Evolutionary conservation across 2,329 filamentous ascomycete genomes (phyloP), one percentile per base, ranked within the genome.

Genomic region (Trichoderma polysporum): DNA sequence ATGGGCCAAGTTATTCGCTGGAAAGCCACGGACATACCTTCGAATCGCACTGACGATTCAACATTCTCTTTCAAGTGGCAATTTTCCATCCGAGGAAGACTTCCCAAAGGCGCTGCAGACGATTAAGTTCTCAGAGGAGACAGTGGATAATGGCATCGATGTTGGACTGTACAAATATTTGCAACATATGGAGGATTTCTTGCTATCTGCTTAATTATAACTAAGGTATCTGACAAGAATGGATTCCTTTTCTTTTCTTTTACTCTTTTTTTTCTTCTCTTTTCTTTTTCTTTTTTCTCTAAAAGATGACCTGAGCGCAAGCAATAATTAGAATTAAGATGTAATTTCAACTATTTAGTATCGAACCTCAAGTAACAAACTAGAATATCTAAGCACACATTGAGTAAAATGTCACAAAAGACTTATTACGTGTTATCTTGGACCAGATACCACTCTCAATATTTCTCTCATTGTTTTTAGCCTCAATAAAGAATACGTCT

Each of bases 1-100:
- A 39, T 66, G 62, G 62, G 62, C 62, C 2, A 49, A 52, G 1
- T 31, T 66, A 4, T 58, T 66, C 3, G 52, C 54, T 0, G 62
- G 62, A 25, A 58, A 58, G 5, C 62, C 62, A 7, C 39, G 62
- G 39, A 66, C 62, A 1, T 66, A 66, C 39, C 31, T 66, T 1
- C 31, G 62, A 13, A 66, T 66, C 5, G 62, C 62, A 9, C 10
- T 58, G 41, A 66, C 62, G 31, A 66, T 66, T n/a, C 52, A 66
- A 10, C 45, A 58, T 66, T 58, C 62, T 5, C 62, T 66, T 19
- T 57, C 62, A 12, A 57, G 41, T 2, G 62, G 62, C 2, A 31
- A 66, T 19, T 50, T 66, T 8, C 62, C 62, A 17, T 58, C 62
- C 0, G 62, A 66, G 13, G 62, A 39, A 17, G 62, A 66, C 22